phyloP scores from a whole-genome alignment of 768 basidiomycete species.

The Gelatoporia subvermispora region DNA sequence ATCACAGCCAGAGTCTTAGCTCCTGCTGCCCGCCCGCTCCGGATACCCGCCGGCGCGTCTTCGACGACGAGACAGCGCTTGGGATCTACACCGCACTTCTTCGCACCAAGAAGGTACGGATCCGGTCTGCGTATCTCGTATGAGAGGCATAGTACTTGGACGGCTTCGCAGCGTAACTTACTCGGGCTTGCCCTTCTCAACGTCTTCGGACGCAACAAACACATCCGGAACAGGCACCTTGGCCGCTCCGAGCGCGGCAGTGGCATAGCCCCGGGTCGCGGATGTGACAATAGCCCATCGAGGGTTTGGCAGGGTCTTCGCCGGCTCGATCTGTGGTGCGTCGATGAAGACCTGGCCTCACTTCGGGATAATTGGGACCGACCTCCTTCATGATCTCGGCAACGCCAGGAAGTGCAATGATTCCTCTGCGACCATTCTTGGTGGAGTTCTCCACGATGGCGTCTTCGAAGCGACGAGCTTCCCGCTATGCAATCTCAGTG shows the following conservation, averaged over 20 bases:
- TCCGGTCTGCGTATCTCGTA: constrained; percentile 53
- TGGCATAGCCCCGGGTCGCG: constrained; percentile 74
- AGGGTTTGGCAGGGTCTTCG: constrained; percentile 43
- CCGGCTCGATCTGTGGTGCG: constrained; percentile 22
- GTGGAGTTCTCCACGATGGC: constrained; percentile 66
- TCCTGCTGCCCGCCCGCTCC: constrained; percentile 76
- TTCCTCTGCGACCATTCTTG: constrained; percentile 50
- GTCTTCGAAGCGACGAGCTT: constrained; percentile 73
- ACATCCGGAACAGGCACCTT: constrained; percentile 66
- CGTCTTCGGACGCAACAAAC: constrained; percentile 82
- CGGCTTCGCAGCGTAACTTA: constrained; percentile 22
- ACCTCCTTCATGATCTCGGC: constrained; percentile 53
- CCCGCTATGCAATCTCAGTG: constrained; percentile 40
- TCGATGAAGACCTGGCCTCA: constrained; percentile 10
- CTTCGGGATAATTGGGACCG: constrained; percentile 7
- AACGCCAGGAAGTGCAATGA: constrained; percentile 74
- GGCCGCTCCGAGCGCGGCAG: constrained; percentile 61
- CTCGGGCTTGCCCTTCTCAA: constrained; percentile 77
- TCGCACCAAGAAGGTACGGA: constrained; percentile 85
- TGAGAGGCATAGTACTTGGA: constrained; percentile 1
- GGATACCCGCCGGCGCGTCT: constrained; percentile 85
- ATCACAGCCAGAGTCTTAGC: constrained; percentile 79
- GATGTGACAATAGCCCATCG: constrained; percentile 87
- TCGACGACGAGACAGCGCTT: constrained; percentile 82
- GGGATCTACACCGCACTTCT: constrained; percentile 59